Evolutionary conservation across 2,329 filamentous ascomycete genomes (phyloP), one percentile per base, ranked within the genome.

Genomic region (Chrysosporium keratinophilum): DNA sequence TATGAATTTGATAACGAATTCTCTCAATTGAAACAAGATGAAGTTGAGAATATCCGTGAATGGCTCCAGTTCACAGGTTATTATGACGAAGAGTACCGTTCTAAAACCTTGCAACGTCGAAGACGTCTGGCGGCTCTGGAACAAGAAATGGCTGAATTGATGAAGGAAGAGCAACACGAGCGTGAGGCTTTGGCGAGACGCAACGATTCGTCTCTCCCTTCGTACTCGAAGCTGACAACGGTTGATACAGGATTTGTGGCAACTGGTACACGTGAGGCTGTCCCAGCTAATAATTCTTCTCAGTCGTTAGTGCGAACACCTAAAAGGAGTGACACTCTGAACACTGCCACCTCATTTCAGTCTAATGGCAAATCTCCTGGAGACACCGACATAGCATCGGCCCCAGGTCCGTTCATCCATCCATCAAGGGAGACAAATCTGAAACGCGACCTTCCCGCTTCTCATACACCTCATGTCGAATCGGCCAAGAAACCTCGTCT

Each of bases 31-130:
- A 40, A 45, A 12, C 28, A 37, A 12, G 35, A 33, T 33, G 57
- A 58, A 41, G 28, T 58, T 17, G 54, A 61, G 35, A 64, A 69
- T 51, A 54, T 71, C 33, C 63, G 60, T 58, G 64, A 68, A 52
- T 71, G 68, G 67, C 55, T 71, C 39, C 60, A 65, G 11, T 59
- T 67, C 19, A 69, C 67, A 23, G 62, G 64, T 2, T 71, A 63
- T 54, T 61, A 68, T 56, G 64, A 69, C 59, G 52, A 52, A 39
- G 54, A 54, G n/a, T 67, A 69, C 46, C 64, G 68, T 57, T 58
- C 57, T 40, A 66, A 64, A 28, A 54, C 39, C 10, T 31, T 60
- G 6, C 15, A 39, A 14, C 57, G 58, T 17, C 49, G 42, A 40
- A 55, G 63, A 62, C 35, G 58, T 34, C 59, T 69, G 54, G 63